Conservation (phyloP, 1,284 basidiomycete species). For the Ceratobasidium papillatum region DNA sequence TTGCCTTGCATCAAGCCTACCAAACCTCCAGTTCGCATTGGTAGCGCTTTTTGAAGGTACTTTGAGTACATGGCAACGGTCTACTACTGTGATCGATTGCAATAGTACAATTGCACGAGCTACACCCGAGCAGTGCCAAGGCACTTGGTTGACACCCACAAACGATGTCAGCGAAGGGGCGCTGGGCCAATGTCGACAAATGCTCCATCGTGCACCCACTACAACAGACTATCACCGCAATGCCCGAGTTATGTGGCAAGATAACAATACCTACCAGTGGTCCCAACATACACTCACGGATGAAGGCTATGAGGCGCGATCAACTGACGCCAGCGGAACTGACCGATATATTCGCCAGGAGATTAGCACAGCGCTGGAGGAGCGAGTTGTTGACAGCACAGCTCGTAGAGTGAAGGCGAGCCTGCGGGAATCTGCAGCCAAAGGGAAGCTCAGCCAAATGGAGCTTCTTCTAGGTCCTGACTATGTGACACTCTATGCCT, state of each 20-base stretch:
- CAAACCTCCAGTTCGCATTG: background rate
- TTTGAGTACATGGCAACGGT: background rate
- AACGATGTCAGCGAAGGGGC: constrained; percentile 19
- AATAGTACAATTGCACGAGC: background rate
- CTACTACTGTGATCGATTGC: constrained; percentile 14
- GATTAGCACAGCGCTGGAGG: background rate
- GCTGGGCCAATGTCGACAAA: constrained; percentile 5
- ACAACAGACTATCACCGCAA: background rate
- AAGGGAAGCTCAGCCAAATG: background rate
- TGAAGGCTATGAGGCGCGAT: background rate
- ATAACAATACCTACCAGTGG: constrained; percentile 1
- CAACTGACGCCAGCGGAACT: background rate
- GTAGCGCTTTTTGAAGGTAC: constrained; percentile 11
- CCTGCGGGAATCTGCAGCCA: background rate
- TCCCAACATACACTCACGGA: background rate
- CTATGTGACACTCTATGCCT: background rate
- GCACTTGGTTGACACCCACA: background rate
- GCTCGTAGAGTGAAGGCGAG: background rate
- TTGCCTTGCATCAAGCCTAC: background rate
- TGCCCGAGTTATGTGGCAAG: constrained; percentile 14
- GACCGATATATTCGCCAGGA: background rate
- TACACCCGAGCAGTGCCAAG: background rate
- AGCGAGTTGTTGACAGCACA: background rate
- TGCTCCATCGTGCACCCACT: background rate
- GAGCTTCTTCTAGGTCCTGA: background rate